Conservation (phyloP, 129 eudicot genomes). For the Escallonia rubra region DNA sequence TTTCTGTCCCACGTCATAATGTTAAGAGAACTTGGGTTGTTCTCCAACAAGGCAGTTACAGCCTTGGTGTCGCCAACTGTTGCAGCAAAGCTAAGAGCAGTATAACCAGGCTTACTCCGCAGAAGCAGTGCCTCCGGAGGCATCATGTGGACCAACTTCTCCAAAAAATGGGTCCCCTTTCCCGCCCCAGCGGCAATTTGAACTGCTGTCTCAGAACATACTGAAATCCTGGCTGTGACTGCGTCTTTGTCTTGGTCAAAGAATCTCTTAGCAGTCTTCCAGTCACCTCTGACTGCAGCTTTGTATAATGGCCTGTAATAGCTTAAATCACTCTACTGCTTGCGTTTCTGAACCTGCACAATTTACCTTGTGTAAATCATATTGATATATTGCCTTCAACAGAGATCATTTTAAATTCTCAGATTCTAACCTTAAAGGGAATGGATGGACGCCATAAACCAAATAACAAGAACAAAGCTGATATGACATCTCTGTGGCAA, state of each 20-base stretch:
- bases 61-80: conserved; percentile 25
- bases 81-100: conserved; percentile 28
- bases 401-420: too few species aligned
- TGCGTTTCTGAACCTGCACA: too few species aligned
- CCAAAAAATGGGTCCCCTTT: conserved; percentile 14
- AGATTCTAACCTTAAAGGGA: too few species aligned
- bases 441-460: too few species aligned
- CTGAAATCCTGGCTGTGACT: conserved; percentile 10
- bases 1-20: not conserved
- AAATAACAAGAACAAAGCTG: too few species aligned
- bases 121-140: conserved; percentile 11
- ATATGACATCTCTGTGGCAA: too few species aligned
- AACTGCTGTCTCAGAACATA: conserved; percentile 14
- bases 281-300: conserved; percentile 27
- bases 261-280: conserved; percentile 21
- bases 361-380: too few species aligned
- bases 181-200: conserved; percentile 22
- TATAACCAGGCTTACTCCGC: conserved; percentile 5
- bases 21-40: conserved; percentile 19
- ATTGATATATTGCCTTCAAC: too few species aligned
- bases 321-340: not conserved
- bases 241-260: conserved; percentile 12
- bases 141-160: conserved; percentile 20
- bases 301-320: conserved; percentile 27
- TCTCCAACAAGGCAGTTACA: conserved; percentile 20